Evolutionary conservation across 1,284 basidiomycete genomes (phyloP).

Genomic region (Ceratobasidium sp.): DNA sequence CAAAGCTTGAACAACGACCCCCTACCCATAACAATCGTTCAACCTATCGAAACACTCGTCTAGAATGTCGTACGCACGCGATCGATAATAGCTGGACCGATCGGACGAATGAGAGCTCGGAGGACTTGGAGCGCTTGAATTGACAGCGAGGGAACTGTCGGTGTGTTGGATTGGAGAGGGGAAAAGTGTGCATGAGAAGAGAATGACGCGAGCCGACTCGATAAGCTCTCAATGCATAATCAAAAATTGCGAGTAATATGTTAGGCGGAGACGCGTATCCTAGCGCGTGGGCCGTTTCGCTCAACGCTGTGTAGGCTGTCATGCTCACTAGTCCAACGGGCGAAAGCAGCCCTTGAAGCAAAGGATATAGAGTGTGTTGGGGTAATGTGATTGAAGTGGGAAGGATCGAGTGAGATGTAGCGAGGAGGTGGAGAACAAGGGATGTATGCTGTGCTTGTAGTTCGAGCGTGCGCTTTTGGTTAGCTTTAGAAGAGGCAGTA

Average conservation of each 20-base stretch:
- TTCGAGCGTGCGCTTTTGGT: constrained; percentile 44
- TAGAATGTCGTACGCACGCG: constrained; percentile 89
- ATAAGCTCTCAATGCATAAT: constrained; percentile 82
- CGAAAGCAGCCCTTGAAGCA: constrained; percentile 84
- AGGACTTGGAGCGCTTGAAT: constrained; percentile 83
- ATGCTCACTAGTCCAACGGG: constrained; percentile 70
- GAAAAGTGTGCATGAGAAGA: constrained; percentile 63
- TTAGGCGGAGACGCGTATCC: constrained; percentile 87
- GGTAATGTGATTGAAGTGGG: constrained; percentile 68
- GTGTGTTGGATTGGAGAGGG: constrained; percentile 49
- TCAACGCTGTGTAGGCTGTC: constrained; percentile 75
- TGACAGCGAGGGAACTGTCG: constrained; percentile 10
- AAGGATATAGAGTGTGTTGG: constrained; percentile 81
- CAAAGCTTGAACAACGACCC: constrained; percentile 82
- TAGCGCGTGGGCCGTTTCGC: constrained; percentile 71
- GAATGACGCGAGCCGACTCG: constrained; percentile 75
- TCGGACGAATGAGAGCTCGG: constrained; percentile 81
- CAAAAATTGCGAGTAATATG: constrained; percentile 89
- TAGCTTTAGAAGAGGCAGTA: constrained; percentile 43
- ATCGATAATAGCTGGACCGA: constrained; percentile 84
- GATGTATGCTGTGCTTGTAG: constrained; percentile 65
- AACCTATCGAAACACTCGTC: constrained; percentile 95
- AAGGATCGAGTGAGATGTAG: constrained; percentile 57
- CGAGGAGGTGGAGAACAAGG: constrained; percentile 75
- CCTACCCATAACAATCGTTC: constrained; percentile 93